Conservation (phyloP, 495 filamentous ascomycete species). For the Aspergillus bertholletiae region DNA sequence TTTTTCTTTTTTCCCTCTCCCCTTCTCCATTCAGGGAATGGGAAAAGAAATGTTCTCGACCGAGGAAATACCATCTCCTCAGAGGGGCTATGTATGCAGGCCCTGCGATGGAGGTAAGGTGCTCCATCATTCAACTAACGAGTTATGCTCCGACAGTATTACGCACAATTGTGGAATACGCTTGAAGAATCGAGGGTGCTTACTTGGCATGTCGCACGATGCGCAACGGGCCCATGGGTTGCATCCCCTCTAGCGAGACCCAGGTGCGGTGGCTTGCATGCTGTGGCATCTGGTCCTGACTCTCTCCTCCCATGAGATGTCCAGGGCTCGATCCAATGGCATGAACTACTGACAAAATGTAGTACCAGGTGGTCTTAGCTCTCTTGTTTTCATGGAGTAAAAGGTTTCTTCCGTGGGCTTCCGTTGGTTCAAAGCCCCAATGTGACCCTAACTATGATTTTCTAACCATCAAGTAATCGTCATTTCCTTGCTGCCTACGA, state of each 20-base stretch:
- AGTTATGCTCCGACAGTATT: neutral
- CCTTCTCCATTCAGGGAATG: neutral
- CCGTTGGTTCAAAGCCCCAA: neutral
- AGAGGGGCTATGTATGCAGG: too few relatives aligned
- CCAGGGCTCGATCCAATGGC: neutral
- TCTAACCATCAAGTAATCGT: too few relatives aligned
- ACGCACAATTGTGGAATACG: too few relatives aligned
- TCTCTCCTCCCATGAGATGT: neutral
- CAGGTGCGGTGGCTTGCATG: conserved; percentile 1
- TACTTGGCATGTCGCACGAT: conserved; percentile 2
- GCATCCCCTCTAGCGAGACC: neutral
- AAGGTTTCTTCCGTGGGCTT: neutral
- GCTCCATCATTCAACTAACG: neutral
- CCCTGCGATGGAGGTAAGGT: neutral
- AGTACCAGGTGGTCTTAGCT: neutral
- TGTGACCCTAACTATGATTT: neutral
- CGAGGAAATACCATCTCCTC: too few relatives aligned
- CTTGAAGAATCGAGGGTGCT: neutral
- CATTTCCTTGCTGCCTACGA: too few relatives aligned
- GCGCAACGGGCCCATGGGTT: neutral
- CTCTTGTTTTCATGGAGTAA: neutral
- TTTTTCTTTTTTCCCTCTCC: neutral
- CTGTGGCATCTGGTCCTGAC: neutral
- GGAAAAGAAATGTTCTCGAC: neutral
- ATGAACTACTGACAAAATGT: neutral